Conservation (phyloP, 208 protist genomes). For the Leptomonas pyrrhocoris region DNA sequence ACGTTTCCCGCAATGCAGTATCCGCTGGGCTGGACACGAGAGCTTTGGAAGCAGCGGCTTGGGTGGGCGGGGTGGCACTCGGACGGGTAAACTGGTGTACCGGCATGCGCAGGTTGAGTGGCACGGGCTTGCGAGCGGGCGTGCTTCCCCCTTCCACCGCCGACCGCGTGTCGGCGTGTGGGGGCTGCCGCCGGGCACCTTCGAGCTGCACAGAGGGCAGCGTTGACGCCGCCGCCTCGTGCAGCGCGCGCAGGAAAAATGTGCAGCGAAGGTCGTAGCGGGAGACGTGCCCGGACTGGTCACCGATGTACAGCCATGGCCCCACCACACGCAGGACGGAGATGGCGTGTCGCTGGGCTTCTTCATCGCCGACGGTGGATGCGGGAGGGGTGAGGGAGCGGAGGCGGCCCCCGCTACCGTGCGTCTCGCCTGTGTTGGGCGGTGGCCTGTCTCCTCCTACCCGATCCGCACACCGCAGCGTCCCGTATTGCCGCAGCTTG, state of each 20-base stretch:
- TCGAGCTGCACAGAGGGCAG: not conserved
- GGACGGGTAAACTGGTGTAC: constrained; percentile 17
- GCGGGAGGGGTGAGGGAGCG: not conserved
- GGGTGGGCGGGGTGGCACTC: not conserved
- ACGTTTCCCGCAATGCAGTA: not conserved
- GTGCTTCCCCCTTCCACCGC: not conserved
- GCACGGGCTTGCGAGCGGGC: not conserved
- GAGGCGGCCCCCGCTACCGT: not conserved
- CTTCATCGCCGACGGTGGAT: not conserved
- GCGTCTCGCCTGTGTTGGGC: not conserved
- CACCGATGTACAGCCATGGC: constrained; percentile 31
- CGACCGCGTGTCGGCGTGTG: not conserved
- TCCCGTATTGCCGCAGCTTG: constrained; percentile 8
- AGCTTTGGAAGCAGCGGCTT: not conserved
- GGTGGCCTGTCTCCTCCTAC: not conserved
- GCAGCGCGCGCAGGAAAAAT: constrained; percentile 3
- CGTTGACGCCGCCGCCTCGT: not conserved
- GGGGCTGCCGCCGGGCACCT: not conserved
- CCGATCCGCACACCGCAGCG: constrained; percentile 16
- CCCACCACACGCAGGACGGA: constrained; percentile 24
- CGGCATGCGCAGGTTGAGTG: constrained; percentile 20
- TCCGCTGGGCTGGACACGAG: not conserved
- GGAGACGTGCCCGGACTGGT: constrained; percentile 26
- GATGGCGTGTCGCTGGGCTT: not conserved
- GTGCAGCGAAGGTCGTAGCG: constrained; percentile 27